Evolutionary conservation across 148 eudicot species (phyloP).

Genomic region (Chenopodium berlandieri): DNA sequence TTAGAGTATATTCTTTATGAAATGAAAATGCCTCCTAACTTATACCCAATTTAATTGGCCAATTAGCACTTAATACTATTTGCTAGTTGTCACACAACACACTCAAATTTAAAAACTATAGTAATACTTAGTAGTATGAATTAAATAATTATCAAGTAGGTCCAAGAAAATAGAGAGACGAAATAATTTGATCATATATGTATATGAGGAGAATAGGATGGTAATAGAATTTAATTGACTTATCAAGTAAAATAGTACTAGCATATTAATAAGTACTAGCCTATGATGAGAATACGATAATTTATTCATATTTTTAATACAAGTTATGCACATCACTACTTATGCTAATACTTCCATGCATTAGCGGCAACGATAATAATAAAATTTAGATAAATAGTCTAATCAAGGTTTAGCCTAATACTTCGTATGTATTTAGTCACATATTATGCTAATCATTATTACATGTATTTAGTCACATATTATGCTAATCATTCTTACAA

Average conservation of each 20-base stretch:
- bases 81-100: neutral
- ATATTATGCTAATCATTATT: too few relatives aligned
- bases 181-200: neutral
- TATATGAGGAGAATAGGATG: neutral
- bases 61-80: neutral
- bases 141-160: neutral
- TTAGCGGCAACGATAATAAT: too few relatives aligned
- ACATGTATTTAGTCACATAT: too few relatives aligned
- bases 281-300: too few relatives aligned
- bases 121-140: neutral
- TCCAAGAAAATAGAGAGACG: neutral
- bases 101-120: neutral
- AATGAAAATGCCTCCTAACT: constrained; percentile 8
- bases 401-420: too few relatives aligned
- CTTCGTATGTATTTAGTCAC: too few relatives aligned
- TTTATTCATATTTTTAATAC: too few relatives aligned
- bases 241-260: too few relatives aligned
- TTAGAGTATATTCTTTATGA: constrained; percentile 2
- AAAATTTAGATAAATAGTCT: too few relatives aligned
- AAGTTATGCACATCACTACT: too few relatives aligned
- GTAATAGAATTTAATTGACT: neutral
- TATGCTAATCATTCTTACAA: too few relatives aligned
- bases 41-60: neutral
- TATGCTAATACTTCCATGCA: too few relatives aligned
- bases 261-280: neutral